These are phyloP conservation scores for Pichia sp. DNA, from an alignment of 1,139 yeast species.

Conservation along the genomic window DNA sequence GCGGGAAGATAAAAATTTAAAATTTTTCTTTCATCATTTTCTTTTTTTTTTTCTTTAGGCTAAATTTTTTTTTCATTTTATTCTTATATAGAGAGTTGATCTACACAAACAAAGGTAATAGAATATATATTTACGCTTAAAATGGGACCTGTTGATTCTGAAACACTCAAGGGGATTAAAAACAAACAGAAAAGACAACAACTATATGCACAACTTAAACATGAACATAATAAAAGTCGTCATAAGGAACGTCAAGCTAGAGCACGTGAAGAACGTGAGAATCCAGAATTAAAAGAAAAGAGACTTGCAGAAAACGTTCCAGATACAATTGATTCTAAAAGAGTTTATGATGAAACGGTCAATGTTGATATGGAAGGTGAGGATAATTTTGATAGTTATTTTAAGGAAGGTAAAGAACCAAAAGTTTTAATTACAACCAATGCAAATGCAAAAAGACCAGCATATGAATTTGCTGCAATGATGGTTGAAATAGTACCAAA, in stretches of 20 bases:
- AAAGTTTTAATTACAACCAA: slow-evolving; percentile 86
- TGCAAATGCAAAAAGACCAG: slow-evolving; percentile 77
- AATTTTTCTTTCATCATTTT: not conserved
- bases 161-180: slow-evolving; percentile 38
- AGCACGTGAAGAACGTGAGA: slow-evolving; percentile 75
- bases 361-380: slow-evolving; percentile 69
- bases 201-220: slow-evolving; percentile 66
- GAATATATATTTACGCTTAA: too few species aligned
- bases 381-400: slow-evolving; percentile 69
- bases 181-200: slow-evolving; percentile 79
- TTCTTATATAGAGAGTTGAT: not conserved
- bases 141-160: slow-evolving; percentile 27
- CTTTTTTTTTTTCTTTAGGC: not conserved
- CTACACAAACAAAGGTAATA: too few species aligned
- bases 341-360: slow-evolving; percentile 89
- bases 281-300: slow-evolving; percentile 76
- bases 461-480: slow-evolving; percentile 86
- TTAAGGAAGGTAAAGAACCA: slow-evolving; percentile 53
- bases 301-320: slow-evolving; percentile 78
- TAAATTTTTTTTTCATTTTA: not conserved
- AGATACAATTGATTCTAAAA: slow-evolving; percentile 78
- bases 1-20: not conserved
- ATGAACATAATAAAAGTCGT: slow-evolving; percentile 68
- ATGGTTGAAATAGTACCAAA: slow-evolving; percentile 81
- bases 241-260: slow-evolving; percentile 71